Evolutionary conservation across 2,329 filamentous ascomycete species (phyloP).

Genomic region (Sporothrix inflata): DNA sequence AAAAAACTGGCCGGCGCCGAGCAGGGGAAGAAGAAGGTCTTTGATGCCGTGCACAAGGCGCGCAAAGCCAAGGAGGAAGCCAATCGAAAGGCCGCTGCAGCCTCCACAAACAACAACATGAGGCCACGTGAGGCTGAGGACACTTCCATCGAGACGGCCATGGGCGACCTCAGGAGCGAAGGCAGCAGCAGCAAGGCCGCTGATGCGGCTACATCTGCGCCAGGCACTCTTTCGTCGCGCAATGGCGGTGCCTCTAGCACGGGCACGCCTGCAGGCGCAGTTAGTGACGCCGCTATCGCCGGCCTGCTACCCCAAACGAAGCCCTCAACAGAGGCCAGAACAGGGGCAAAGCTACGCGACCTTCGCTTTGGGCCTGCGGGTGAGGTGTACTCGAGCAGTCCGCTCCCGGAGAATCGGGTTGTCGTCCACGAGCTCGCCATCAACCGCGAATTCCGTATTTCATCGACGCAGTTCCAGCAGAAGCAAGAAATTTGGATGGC

Average conservation of each 20-base stretch:
- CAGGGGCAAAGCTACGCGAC: constrained; percentile 42
- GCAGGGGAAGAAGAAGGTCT: constrained; percentile 71
- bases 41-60: constrained; percentile 73
- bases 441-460: constrained; percentile 76
- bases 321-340: constrained; percentile 12
- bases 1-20: constrained; percentile 75
- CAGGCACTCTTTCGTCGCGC: background rate
- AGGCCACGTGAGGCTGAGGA: constrained; percentile 67
- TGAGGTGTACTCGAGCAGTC: constrained; percentile 37
- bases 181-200: background rate
- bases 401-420: constrained; percentile 72
- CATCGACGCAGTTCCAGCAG: constrained; percentile 61
- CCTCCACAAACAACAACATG: constrained; percentile 58
- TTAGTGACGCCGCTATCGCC: constrained; percentile 24
- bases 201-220: background rate
- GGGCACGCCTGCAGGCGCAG: background rate
- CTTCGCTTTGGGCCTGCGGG: constrained; percentile 45
- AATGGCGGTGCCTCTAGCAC: background rate
- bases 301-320: constrained; percentile 24
- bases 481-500: constrained; percentile 55
- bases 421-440: constrained; percentile 80
- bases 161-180: constrained; percentile 43
- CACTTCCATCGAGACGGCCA: constrained; percentile 41
- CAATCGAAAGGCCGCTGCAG: constrained; percentile 61
- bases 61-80: constrained; percentile 59